phyloP scores from a whole-genome alignment of 2,329 filamentous ascomycete species.

The Blastomyces parvus region DNA sequence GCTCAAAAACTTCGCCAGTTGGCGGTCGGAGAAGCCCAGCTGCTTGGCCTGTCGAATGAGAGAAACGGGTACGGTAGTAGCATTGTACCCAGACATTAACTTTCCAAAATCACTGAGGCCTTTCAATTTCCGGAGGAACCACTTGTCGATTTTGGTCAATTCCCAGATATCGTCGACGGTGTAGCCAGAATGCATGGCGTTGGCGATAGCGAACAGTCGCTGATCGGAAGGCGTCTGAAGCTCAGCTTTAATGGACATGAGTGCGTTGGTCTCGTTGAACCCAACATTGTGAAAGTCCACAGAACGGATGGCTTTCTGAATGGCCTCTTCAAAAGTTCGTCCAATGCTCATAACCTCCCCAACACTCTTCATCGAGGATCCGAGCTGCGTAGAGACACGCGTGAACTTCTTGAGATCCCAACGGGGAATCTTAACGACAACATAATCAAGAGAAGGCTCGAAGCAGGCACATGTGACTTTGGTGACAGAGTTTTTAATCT shows the following conservation, averaged over 20 bases:
- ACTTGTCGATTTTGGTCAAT: conserved; percentile 96
- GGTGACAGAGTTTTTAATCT: conserved; percentile 93
- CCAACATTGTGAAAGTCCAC: conserved; percentile 94
- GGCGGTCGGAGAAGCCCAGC: conserved; percentile 86
- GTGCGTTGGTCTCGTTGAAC: conserved; percentile 80
- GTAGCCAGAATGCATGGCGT: conserved; percentile 92
- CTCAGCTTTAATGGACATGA: conserved; percentile 94
- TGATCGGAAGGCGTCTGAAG: conserved; percentile 96
- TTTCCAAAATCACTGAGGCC: conserved; percentile 82
- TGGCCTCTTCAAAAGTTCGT: conserved; percentile 92
- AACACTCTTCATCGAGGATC: conserved; percentile 99
- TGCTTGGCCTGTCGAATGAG: conserved; percentile 79
- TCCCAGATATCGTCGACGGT: conserved; percentile 96
- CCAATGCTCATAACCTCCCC: conserved; percentile 99
- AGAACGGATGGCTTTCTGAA: conserved; percentile 92
- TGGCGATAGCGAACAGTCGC: conserved; percentile 92
- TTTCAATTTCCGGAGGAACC: conserved; percentile 92
- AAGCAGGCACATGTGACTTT: conserved; percentile 96
- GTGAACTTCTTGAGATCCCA: conserved; percentile 99
- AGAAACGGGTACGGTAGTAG: conserved; percentile 54
- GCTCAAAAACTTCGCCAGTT: conserved; percentile 87
- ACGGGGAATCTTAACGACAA: conserved; percentile 95
- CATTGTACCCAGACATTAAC: conserved; percentile 59
- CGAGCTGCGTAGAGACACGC: conserved; percentile 86
- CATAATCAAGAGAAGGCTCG: conserved; percentile 94